Evolutionary conservation across 352 stramenopile genomes (phyloP), one percentile per base, ranked within the genome.

Genomic region (Nothophytophthora sp.): DNA sequence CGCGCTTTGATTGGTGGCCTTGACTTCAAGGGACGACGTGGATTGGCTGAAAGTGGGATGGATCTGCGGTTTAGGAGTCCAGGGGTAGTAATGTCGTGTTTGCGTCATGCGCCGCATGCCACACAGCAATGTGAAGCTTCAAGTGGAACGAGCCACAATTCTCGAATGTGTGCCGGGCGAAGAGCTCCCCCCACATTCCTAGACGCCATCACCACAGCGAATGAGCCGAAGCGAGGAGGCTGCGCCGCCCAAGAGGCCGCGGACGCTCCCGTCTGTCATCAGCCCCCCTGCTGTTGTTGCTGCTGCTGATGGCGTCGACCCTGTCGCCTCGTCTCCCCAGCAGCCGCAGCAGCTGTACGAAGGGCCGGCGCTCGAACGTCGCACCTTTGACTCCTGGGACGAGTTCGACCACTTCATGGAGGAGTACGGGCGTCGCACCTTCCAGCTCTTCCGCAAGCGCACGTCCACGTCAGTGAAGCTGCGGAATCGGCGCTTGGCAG

Each of bases 381-480:
- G 54, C 33, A 35, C 58, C 5, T 75, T 75, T 33, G 48, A 63
- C 9, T 63, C 65, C 15, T 75, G 65, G 61, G 51, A 57, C 2
- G 51, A 61, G n/a, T 68, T 71, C 37, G 30, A 71, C 48, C 19
- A 19, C 28, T 74, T 62, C 46, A 54, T 75, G 48, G 55, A 67
- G 19, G 36, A 34, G 10, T 75, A 68, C 39, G 47, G 37, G 15
- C 60, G 55, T 29, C 39, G 39, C 41, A 71, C 46, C 37, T 75
- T 68, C 39, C 60, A 75, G 44, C 32, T 75, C 30, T 68, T 75
- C 41, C 65, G 65, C 18, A 75, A 65, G 40, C 65, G 65, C 35
- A 75, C 65, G n/a, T 68, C 65, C 28, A 68, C 60, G 18, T 68
- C 55, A 2, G 60, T 75, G 16, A 70, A 63, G 40, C 45, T 70